phyloP scores from a whole-genome alignment of 371 early-diverging fungal species.

The Furculomyces boomerangus region DNA sequence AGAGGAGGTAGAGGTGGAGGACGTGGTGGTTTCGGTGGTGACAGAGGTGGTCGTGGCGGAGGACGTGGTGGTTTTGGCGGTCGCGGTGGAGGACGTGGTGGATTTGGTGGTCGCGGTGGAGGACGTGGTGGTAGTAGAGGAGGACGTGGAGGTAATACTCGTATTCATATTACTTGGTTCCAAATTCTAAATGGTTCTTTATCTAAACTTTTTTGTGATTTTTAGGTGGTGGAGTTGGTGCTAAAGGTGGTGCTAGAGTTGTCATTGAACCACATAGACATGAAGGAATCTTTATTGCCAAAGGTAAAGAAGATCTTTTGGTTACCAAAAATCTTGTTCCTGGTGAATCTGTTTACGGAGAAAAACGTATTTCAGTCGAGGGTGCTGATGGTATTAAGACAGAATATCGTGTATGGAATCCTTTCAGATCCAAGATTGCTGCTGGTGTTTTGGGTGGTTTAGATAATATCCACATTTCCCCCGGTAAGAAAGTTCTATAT shows the following conservation, averaged over 20 bases:
- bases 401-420: slow-evolving; percentile 99
- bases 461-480: slow-evolving; percentile 92
- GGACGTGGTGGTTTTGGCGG: slow-evolving; percentile 13
- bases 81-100: slow-evolving; percentile 10
- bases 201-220: no score
- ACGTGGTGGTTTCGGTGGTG: slow-evolving; percentile 21
- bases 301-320: slow-evolving; percentile 98
- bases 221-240: slow-evolving; percentile 49
- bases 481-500: slow-evolving; percentile 98
- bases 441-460: slow-evolving; percentile 99
- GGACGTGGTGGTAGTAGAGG: slow-evolving; percentile 28
- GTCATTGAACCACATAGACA: slow-evolving; percentile 96
- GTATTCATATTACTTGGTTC: slow-evolving; percentile 36
- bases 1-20: slow-evolving; percentile 30
- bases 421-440: slow-evolving; percentile 99
- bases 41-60: slow-evolving; percentile 5
- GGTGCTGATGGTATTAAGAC: slow-evolving; percentile 90
- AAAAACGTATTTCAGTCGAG: slow-evolving; percentile 95
- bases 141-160: no score
- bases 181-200: no score
- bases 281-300: slow-evolving; percentile 92
- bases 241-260: slow-evolving; percentile 77
- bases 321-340: slow-evolving; percentile 98
- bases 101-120: no score
- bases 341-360: slow-evolving; percentile 97